phyloP scores from a whole-genome alignment of 331 rosid genomes.

The Erythrophleum ivorense region DNA sequence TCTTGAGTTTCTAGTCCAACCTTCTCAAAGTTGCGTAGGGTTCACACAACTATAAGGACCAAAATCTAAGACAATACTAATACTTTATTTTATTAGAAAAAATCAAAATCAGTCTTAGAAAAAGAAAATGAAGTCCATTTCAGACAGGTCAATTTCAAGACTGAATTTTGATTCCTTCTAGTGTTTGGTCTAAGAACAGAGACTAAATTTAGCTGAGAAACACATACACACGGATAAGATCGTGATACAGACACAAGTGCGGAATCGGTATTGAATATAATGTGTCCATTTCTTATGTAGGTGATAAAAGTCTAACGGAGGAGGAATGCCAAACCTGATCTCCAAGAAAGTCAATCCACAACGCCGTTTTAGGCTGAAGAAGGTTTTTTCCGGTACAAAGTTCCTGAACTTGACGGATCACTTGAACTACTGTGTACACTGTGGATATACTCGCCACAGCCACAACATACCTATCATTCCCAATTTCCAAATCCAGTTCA shows the following conservation, averaged over 20 bases:
- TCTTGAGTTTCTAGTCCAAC: neutral
- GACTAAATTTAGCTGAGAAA: no score
- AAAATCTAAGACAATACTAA: neutral
- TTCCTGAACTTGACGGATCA: slow-evolving; percentile 53
- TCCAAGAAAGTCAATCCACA: slow-evolving; percentile 62
- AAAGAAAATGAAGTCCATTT: no score
- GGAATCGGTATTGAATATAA: no score
- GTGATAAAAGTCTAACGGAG: neutral
- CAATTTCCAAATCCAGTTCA: slow-evolving; percentile 17
- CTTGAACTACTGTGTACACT: slow-evolving; percentile 58
- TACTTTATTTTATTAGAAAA: no score
- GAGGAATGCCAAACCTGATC: slow-evolving; percentile 68
- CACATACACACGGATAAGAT: no score
- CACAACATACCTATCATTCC: slow-evolving; percentile 57
- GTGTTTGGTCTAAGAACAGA: no score
- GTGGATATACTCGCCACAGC: slow-evolving; percentile 58
- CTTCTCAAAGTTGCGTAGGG: neutral
- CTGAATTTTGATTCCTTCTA: no score
- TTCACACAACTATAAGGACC: no score
- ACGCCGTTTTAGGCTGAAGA: slow-evolving; percentile 45
- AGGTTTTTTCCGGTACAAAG: slow-evolving; percentile 45
- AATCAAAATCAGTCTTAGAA: no score
- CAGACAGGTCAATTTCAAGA: no score
- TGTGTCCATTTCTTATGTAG: no score
- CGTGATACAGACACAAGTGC: no score